Evolutionary conservation across 768 basidiomycete genomes (phyloP), one percentile per base, ranked within the genome.

Genomic region (Hygrophoropsis aurantiaca): DNA sequence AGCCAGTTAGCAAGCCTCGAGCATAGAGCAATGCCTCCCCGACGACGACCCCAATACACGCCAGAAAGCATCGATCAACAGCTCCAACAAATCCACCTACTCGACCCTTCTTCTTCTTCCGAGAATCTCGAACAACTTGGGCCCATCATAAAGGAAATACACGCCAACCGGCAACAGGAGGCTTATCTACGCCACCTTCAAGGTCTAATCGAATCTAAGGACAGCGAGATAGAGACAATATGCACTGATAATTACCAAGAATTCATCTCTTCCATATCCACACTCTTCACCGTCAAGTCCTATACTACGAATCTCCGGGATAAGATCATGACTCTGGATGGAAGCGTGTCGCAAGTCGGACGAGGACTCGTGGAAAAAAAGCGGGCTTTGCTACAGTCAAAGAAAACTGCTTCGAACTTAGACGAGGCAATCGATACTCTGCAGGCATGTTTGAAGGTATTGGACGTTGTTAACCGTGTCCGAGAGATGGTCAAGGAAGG

Each of bases 221-320:
- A 99, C 65, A 77, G 80, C 51, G 95, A 98, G 67, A 99, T 99
- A 65, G 92, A 98, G 71, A 83, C 81, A 50, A 94, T 97, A 65
- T 98, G 97, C 70, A 81, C 85, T 47, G 89, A 93, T 56, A 98
- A 98, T 66, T 97, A 98, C 60, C 92, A 94, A 69, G 95, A 98
- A 69, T 99, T 99, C 58, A 94, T 97, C 26, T 85, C 87, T 23
- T 97, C 94, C 16, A 94, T 97, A 13, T 92, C 93, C n/a, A 97
- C 94, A 3, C 76, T 99, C 52, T 87, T 97, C 68, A 87, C 87
- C 39, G 92, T 99, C 64, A 87, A 97, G 66, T 92, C 94, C 16
- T 97, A 97, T 60, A 98, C 97, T 30, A 90, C 87, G 56, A 92
- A 87, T 67, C 83, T 99, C 58, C 85, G 90, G 59, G 86, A 95